Evolutionary conservation across 2,329 filamentous ascomycete genomes (phyloP).

Genomic region (Leptographium procerum): DNA sequence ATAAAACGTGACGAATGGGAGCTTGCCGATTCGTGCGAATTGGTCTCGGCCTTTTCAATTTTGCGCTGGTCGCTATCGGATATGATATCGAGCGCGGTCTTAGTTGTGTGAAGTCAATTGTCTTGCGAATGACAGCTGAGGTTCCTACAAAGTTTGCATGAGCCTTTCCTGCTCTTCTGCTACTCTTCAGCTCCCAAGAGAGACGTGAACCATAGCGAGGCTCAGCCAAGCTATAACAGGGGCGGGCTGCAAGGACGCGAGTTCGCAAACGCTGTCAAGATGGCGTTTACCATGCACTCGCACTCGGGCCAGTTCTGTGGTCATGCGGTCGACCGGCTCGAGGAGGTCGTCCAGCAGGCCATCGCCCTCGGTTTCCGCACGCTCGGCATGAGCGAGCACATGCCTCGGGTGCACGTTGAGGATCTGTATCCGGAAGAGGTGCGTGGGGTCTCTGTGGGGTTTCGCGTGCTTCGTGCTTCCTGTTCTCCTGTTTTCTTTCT

Average conservation of each 20-base stretch:
- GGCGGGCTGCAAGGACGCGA: neutral
- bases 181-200: too few relatives aligned
- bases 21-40: slow-evolving; percentile 7
- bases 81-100: neutral
- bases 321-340: slow-evolving; percentile 76
- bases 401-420: slow-evolving; percentile 61
- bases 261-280: slow-evolving; percentile 23
- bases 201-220: too few relatives aligned
- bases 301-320: slow-evolving; percentile 97
- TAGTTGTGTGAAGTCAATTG: too few relatives aligned
- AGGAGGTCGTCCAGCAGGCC: slow-evolving; percentile 71
- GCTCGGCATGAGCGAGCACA: slow-evolving; percentile 88
- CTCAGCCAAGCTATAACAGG: too few relatives aligned
- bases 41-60: neutral
- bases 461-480: neutral
- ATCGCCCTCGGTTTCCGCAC: slow-evolving; percentile 68
- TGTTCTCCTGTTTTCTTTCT: neutral
- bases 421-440: slow-evolving; percentile 91
- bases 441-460: neutral
- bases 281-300: slow-evolving; percentile 97
- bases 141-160: too few relatives aligned
- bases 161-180: neutral
- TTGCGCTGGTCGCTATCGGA: neutral
- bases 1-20: slow-evolving; percentile 11
- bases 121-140: too few relatives aligned